phyloP scores from a whole-genome alignment of 441 rosid genomes.

The Erodium trifolium region DNA sequence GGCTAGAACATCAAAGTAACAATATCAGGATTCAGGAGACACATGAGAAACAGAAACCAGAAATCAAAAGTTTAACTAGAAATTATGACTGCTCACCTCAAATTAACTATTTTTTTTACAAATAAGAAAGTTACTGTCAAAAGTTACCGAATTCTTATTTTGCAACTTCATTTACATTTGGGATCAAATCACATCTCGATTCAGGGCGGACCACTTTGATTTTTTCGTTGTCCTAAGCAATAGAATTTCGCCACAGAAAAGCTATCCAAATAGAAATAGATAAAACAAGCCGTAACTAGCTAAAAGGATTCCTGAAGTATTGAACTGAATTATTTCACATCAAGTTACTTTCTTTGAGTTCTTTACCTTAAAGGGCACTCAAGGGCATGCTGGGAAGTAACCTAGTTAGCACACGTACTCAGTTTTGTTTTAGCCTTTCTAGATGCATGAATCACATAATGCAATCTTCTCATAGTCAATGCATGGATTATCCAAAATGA shows the following conservation, averaged over 20 bases:
- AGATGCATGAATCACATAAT: neutral
- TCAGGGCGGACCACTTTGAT: neutral
- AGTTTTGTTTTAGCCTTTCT: neutral
- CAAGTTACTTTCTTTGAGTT: neutral
- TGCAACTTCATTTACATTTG: neutral
- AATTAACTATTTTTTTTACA: neutral
- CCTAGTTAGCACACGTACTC: neutral
- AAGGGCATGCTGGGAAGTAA: neutral
- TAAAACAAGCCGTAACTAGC: neutral
- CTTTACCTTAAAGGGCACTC: constrained; percentile 1
- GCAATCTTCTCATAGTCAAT: constrained; percentile 2
- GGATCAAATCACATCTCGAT: constrained; percentile 5
- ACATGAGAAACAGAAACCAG: neutral
- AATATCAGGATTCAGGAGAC: constrained; percentile 4
- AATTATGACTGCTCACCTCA: neutral
- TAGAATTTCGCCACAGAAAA: neutral
- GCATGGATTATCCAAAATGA: neutral
- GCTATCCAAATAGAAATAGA: neutral
- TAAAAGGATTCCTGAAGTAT: neutral
- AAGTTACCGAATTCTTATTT: neutral
- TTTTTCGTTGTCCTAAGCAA: neutral
- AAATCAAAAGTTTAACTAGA: neutral
- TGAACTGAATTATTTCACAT: neutral
- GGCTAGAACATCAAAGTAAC: neutral
- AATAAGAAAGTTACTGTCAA: neutral